Base-by-base conservation (phyloP, 2,329 filamentous ascomycete species). In the Talaromyces sp. region DNA sequence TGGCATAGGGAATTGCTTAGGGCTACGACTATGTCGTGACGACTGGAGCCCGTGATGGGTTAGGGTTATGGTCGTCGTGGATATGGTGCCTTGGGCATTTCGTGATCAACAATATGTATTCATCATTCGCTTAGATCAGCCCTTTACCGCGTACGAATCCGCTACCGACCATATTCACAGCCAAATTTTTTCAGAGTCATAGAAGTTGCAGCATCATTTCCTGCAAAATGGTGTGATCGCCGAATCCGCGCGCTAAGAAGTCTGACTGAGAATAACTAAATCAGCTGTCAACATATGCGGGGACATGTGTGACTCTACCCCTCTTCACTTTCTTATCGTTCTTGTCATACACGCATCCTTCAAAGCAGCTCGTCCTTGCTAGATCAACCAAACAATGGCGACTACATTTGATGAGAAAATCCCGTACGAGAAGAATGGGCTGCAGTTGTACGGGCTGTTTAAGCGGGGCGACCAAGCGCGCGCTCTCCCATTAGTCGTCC, bases 381-480 rank as follows among this genome's bases (percentile, higher is more conserved):
- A 57, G 11, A 19, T 22, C n/a, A 24, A 14, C 49, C 3, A 27
- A 43, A 45, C 10, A 14, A 66, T 66, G 65, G 65, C 65, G 31
- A 61, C 56, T 3, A 66, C 65, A 13, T 66, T 66, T 33, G 65
- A 66, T 41, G 65, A 66, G 35, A 66, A 62, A 27, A 66, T 66
- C 22, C 50, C 62, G 43, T 66, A 43, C 10, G 24, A 52, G 33
- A 64, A 58, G 57, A 64, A 66, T 37, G 62, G 62, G 24, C 58
- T 66, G 14, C 47, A 66, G 27, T 56, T 66, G 22, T 61, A 64
- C 24, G 65, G 65, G 7, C 41, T 66, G 57, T 64, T 66, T 31
- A 66, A 66, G 62, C 65, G 62, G 37, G 65, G 65, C n/a, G 24
- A 61, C 19, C 39, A 41, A 24, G 62, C 27, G n/a, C 61, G 56